Conservation (phyloP, 345 rosid genomes). For the Mercurialis annua region DNA sequence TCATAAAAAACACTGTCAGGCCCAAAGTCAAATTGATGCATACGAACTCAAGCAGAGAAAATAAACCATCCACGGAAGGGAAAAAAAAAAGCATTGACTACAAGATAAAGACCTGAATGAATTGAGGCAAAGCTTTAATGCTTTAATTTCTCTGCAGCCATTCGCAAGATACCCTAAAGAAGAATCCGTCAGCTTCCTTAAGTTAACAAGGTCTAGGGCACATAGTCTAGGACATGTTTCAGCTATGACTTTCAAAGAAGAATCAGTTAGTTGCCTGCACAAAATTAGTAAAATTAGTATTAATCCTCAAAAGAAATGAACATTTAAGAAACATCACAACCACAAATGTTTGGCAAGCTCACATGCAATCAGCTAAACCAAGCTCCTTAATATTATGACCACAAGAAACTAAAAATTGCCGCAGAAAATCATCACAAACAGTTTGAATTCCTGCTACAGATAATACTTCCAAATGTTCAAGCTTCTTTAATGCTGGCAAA, state of each 20-base stretch:
- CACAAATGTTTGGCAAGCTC: conserved; percentile 26
- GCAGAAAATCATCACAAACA: conserved; percentile 54
- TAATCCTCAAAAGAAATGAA: conserved; percentile 8
- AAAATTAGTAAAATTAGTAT: conserved; percentile 17
- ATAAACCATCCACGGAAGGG: background rate
- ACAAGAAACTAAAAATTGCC: conserved; percentile 34
- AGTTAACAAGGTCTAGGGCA: conserved; percentile 59
- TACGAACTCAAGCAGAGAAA: background rate
- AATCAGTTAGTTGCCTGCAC: conserved; percentile 78
- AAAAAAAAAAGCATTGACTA: background rate
- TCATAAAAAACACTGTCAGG: background rate
- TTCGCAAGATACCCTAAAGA: conserved; percentile 75
- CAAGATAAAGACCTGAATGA: conserved; percentile 52
- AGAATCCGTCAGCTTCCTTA: conserved; percentile 72
- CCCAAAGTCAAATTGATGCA: background rate
- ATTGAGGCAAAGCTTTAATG: conserved; percentile 63
- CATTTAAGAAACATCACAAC: conserved; percentile 8
- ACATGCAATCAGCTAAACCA: conserved; percentile 62
- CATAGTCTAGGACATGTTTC: conserved; percentile 54
- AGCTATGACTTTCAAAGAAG: conserved; percentile 64
- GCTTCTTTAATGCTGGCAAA: conserved; percentile 57
- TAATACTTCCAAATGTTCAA: conserved; percentile 63
- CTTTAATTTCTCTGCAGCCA: conserved; percentile 58
- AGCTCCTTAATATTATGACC: conserved; percentile 71
- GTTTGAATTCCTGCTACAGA: conserved; percentile 65